These are phyloP conservation scores for Gryganskiella cystojenkinii DNA, from an alignment of 192 early-diverging fungal genomes.

Conservation along the genomic window DNA sequence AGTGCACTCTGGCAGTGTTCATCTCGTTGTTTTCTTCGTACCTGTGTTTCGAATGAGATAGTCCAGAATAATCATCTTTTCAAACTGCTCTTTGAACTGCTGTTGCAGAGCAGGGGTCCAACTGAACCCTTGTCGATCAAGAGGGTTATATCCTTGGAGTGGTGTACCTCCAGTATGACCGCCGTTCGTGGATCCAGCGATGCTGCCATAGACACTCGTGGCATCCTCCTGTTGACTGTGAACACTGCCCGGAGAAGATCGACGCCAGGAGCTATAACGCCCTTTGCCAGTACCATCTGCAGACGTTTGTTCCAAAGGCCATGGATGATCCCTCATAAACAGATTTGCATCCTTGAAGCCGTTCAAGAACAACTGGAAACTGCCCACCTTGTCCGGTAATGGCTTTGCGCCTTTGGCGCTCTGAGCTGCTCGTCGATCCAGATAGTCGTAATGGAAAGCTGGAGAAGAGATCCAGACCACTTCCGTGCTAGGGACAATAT, in stretches of 20 bases:
- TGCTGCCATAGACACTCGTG: conserved; percentile 19
- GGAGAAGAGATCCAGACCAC: conserved; percentile 77
- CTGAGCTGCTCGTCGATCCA: conserved; percentile 56
- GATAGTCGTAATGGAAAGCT: conserved; percentile 84
- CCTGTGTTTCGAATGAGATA: conserved; percentile 94
- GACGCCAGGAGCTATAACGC: conserved; percentile 2
- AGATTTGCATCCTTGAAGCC: conserved; percentile 86
- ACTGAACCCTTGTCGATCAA: conserved; percentile 38
- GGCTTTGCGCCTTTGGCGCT: conserved; percentile 56
- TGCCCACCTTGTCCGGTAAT: conserved; percentile 83
- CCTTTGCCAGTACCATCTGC: conserved; percentile 10
- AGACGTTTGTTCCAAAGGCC: conserved; percentile 29
- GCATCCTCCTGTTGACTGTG: conserved; percentile 34
- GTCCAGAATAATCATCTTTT: conserved; percentile 85
- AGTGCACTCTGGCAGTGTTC: too few relatives aligned
- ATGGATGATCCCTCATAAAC: conserved; percentile 80
- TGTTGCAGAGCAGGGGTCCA: conserved; percentile 61
- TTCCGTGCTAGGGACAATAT: conserved; percentile 87
- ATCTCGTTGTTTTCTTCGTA: too few relatives aligned
- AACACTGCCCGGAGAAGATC: conserved; percentile 7
- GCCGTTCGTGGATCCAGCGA: conserved; percentile 9
- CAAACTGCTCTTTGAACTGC: conserved; percentile 76
- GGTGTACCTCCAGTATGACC: neutral
- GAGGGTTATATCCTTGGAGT: conserved; percentile 8
- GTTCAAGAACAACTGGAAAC: conserved; percentile 86